phyloP scores from a whole-genome alignment of 306 rosid genomes.

The Prunus armeniaca region DNA sequence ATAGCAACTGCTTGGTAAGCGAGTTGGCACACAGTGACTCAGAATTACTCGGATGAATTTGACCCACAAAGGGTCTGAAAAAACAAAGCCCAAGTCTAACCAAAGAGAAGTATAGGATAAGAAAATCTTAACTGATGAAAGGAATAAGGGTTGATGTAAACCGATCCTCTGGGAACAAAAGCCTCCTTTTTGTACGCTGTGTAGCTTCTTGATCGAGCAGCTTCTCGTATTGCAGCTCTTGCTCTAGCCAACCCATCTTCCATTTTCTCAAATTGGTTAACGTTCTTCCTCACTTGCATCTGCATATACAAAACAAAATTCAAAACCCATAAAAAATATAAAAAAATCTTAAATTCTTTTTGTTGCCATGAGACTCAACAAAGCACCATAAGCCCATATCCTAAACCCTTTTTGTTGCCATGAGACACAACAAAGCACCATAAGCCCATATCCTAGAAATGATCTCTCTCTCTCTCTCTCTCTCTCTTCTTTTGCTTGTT shows the following conservation, averaged over 20 bases:
- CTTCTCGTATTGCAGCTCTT: conserved; percentile 40
- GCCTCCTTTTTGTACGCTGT: conserved; percentile 18
- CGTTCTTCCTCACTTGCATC: conserved; percentile 3
- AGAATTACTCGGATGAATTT: not conserved
- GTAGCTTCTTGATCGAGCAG: conserved; percentile 29
- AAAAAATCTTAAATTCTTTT: too few species aligned
- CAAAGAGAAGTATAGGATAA: not conserved
- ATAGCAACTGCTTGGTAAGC: not conserved
- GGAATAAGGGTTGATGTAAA: conserved; percentile 45
- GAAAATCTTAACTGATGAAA: conserved; percentile 53
- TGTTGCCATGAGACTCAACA: not conserved
- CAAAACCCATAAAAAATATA: not conserved
- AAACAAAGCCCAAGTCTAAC: not conserved
- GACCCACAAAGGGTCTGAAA: not conserved
- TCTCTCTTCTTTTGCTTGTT: too few species aligned
- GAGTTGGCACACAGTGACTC: not conserved
- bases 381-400: not conserved
- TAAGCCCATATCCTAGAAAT: not conserved
- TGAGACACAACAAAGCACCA: not conserved
- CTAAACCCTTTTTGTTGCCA: not conserved
- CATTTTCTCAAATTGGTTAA: conserved; percentile 10
- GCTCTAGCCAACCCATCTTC: conserved; percentile 46
- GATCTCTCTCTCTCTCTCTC: not conserved
- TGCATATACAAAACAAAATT: not conserved
- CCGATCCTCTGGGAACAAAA: conserved; percentile 41